Evolutionary conservation across 345 rosid species (phyloP).

Genomic region (Adansonia digitata): DNA sequence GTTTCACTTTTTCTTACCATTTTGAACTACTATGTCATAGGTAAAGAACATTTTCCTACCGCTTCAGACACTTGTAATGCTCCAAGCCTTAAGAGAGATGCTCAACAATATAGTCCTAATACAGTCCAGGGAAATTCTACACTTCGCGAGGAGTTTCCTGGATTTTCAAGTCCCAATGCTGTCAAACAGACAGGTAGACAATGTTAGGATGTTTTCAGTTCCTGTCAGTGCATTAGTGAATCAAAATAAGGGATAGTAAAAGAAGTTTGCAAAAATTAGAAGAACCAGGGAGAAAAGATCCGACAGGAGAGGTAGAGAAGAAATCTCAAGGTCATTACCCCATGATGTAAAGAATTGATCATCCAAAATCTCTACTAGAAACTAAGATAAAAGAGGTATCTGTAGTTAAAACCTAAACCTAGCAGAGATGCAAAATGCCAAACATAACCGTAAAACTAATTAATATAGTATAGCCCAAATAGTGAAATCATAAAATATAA

Average conservation of each 20-base stretch:
- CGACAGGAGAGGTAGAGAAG: background rate
- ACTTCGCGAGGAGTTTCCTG: constrained; percentile 58
- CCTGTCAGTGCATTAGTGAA: constrained; percentile 5
- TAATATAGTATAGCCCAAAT: background rate
- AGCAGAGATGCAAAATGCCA: background rate
- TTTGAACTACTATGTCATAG: constrained; percentile 30
- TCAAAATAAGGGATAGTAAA: background rate
- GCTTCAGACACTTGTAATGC: constrained; percentile 30
- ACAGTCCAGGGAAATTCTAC: constrained; percentile 38
- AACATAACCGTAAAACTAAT: background rate
- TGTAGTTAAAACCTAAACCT: background rate
- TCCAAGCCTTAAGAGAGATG: constrained; percentile 27
- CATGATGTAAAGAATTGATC: background rate
- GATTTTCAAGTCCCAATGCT: constrained; percentile 61
- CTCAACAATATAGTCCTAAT: constrained; percentile 29
- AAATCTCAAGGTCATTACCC: background rate
- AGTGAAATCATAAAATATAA: background rate
- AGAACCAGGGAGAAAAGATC: background rate
- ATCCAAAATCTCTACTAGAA: background rate
- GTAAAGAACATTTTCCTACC: constrained; percentile 34
- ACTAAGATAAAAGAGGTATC: background rate
- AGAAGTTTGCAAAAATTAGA: background rate
- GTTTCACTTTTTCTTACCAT: constrained; percentile 10
- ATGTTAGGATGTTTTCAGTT: constrained; percentile 8
- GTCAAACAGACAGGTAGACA: constrained; percentile 53